Base-by-base conservation (phyloP, 176 grass and related monocot species). In the Canna indica region DNA sequence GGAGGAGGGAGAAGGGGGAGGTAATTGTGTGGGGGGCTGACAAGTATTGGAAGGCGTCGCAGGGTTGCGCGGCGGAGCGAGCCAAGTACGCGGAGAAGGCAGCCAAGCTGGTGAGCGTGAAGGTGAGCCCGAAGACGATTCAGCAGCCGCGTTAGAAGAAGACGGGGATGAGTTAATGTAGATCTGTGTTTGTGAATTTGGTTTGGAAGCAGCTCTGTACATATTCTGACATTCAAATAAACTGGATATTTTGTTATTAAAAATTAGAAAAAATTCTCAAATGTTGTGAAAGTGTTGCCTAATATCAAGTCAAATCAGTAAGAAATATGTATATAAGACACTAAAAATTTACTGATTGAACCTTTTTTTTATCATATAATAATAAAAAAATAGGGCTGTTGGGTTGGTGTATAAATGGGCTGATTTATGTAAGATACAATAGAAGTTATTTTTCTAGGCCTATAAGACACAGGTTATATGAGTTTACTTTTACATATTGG, bases 1-100 rank as follows among this genome's bases (percentile, higher is more conserved):
- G 45, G 26, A 20, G 41, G 34, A 31, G 41, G 44, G 29, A 27
- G 60, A 64, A 34, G 28, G 11, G 12, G 13, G 29, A 47, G 25
- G 42, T 70, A 44, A 31, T 20, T 11, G 14, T 16, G 1, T 27
- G 68, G 68, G 68, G 68, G 0, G 68, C 68, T 42, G 41, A 70
- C 2, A 70, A 70, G 25, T 47, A 27, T 8, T 44, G 41, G 41
- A 44, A 31, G 68, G 46, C 47, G 17, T 8, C 14, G 39, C n/a
- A 18, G 42, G 41, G 67, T 2, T 44, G 42, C 27, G 41, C 1
- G 41, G 68, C 42, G 27, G 68, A 70, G 68, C 20, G 27, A 17
- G 45, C 45, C 27, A 70, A 25, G 68, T 31, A 47, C 27, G n/a
- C 68, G 26, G 68, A 31, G 44, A 70, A 70, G 68, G 68, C 44